These are phyloP conservation scores for Aspergillus phoenicis DNA, from an alignment of 2,329 filamentous ascomycete genomes.

Conservation along the genomic window DNA sequence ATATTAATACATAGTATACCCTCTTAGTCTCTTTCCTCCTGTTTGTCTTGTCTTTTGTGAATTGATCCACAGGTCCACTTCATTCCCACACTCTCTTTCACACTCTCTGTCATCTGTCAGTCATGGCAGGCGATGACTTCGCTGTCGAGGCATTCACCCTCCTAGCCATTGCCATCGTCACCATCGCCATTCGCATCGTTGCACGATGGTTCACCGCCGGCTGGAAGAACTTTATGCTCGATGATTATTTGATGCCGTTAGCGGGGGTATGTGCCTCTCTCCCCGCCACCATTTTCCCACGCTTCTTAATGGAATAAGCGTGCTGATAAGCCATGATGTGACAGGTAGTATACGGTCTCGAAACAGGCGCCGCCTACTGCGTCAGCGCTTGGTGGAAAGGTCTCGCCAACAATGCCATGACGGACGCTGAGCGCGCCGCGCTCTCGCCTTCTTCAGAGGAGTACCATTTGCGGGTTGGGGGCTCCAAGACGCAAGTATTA, in stretches of 20 bases:
- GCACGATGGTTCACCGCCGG: constrained; percentile 55
- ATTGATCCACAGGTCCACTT: neutral
- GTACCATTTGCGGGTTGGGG: constrained; percentile 53
- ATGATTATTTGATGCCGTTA: constrained; percentile 63
- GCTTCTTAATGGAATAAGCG: neutral
- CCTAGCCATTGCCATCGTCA: constrained; percentile 51
- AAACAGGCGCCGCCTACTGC: constrained; percentile 54
- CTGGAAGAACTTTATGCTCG: constrained; percentile 54
- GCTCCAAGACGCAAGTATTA: constrained; percentile 56
- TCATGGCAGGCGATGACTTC: constrained; percentile 35
- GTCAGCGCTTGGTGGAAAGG: constrained; percentile 54
- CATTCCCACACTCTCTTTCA: neutral
- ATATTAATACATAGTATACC: too few species aligned
- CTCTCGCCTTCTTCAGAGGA: constrained; percentile 51
- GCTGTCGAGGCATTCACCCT: constrained; percentile 54
- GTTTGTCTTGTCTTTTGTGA: neutral
- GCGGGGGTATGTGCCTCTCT: constrained; percentile 46
- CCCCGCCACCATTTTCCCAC: too few species aligned
- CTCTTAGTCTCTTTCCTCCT: too few species aligned
- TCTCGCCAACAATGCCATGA: constrained; percentile 62
- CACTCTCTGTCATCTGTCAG: neutral
- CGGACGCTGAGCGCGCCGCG: constrained; percentile 50
- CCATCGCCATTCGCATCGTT: constrained; percentile 56
- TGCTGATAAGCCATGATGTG: constrained; percentile 24
- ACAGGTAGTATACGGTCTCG: constrained; percentile 55